These are phyloP conservation scores for Pisolithus albus DNA, from an alignment of 768 basidiomycete genomes.

Conservation along the genomic window DNA sequence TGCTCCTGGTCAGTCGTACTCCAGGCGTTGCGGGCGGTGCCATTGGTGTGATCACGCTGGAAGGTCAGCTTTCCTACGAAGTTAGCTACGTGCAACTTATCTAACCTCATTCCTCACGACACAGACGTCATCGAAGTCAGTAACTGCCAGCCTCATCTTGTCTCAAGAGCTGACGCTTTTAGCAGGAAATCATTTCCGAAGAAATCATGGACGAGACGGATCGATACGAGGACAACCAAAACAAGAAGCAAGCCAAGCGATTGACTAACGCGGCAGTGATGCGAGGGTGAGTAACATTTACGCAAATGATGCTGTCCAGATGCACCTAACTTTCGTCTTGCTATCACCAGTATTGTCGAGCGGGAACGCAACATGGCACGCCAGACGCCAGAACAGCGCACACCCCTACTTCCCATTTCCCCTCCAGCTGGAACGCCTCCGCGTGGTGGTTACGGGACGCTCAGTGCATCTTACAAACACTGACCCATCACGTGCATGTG, in stretches of 20 bases:
- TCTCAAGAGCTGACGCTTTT: constrained; percentile 5
- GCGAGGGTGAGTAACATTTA: constrained; percentile 48
- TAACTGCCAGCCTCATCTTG: background rate
- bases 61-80: constrained; percentile 41
- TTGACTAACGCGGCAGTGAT: constrained; percentile 69
- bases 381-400: constrained; percentile 24
- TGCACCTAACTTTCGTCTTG: background rate
- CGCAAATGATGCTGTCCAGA: background rate
- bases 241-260: constrained; percentile 66
- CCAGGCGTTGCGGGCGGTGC: constrained; percentile 82
- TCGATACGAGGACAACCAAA: constrained; percentile 80
- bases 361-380: constrained; percentile 36
- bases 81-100: background rate
- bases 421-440: background rate
- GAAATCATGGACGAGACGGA: constrained; percentile 97
- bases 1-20: constrained; percentile 76
- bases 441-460: no score
- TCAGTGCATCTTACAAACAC: no score
- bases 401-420: constrained; percentile 28
- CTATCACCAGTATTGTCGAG: constrained; percentile 44
- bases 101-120: background rate
- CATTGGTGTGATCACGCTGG: constrained; percentile 85
- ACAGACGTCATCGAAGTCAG: background rate
- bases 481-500: no score
- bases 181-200: constrained; percentile 87